Evolutionary conservation across 257 asterid genomes (phyloP).

Genomic region (Vinca minor): DNA sequence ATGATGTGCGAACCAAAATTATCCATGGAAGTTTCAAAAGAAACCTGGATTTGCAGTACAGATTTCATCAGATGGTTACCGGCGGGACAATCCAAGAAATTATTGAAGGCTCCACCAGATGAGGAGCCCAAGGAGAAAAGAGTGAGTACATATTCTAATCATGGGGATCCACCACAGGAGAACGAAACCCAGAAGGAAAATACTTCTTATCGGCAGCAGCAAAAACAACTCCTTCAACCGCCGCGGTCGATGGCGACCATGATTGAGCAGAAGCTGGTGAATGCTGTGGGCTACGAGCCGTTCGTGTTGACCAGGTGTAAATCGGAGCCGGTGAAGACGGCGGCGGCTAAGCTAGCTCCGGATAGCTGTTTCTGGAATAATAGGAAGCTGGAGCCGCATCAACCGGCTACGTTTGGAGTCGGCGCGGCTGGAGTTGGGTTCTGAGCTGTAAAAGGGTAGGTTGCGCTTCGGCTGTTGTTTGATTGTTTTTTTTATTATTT

Average conservation of each 20-base stretch:
- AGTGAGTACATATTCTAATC: slow-evolving; percentile 20
- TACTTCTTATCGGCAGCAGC: slow-evolving; percentile 2
- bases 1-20: slow-evolving; percentile 98
- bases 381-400: slow-evolving; percentile 68
- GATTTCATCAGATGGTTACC: slow-evolving; percentile 79
- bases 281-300: slow-evolving; percentile 77
- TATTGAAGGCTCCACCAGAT: slow-evolving; percentile 10
- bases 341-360: slow-evolving; percentile 75
- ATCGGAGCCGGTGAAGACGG: slow-evolving; percentile 96
- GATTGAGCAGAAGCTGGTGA: slow-evolving; percentile 75
- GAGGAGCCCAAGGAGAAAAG: slow-evolving; percentile 29
- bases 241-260: slow-evolving; percentile 55
- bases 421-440: slow-evolving; percentile 79
- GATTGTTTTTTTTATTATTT: neutral
- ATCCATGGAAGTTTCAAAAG: slow-evolving; percentile 95
- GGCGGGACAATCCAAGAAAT: slow-evolving; percentile 40
- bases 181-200: slow-evolving; percentile 12
- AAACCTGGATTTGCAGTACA: slow-evolving; percentile 92
- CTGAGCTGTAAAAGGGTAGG: slow-evolving; percentile 33
- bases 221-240: slow-evolving; percentile 34
- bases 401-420: slow-evolving; percentile 46
- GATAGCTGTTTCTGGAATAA: slow-evolving; percentile 80
- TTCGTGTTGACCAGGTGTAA: slow-evolving; percentile 77
- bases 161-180: slow-evolving; percentile 6
- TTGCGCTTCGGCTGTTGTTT: slow-evolving; percentile 24